Evolutionary conservation across 805 yeast species (phyloP), one percentile per base, ranked within the genome.

Genomic region (Candida tallmaniae): DNA sequence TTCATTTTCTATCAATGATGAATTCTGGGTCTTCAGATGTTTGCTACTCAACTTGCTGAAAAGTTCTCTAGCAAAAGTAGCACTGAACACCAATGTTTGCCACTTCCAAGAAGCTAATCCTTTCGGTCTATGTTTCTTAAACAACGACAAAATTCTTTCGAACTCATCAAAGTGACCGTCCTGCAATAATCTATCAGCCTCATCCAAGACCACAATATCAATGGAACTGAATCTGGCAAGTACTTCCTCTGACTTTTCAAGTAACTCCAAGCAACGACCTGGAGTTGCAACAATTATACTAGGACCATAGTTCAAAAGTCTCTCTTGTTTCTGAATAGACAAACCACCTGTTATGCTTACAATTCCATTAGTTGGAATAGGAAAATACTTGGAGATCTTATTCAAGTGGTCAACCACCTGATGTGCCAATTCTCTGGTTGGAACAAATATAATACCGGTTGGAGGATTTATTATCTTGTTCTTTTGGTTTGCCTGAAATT

Each of bases 81-180:
- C 98, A 24, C 95, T 84, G 52, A 86, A 93, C n/a, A 93, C 87
- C 47, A 89, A 64, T 1, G 96, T 85, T 62, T 93, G 98, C 75
- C 75, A 71, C 43, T 67, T 69, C 50, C 71, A 63, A 6, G 52
- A 57, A 11, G 54, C 46, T 13, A 54, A 50, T 6, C 23, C 31
- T 39, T 56, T 65, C 13, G 67, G 73, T 58, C 80, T 72, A 48
- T 56, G 64, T 58, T 65, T 70, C 16, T 61, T 60, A 38, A 93
- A 57, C 11, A 83, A 56, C 36, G 82, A 86, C 41, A 90, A 62
- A 39, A 86, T 82, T 50, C 49, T 82, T 46, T 83, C 94, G 44
- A 93, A 74, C 56, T 93, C 98, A 40, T 86, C 94, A 54, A 90
- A 93, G 60, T 89, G 97, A 2, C 97, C 97, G 51, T 89, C 96